Conservation (phyloP, 2,329 filamentous ascomycete genomes). For the Clonostachys chloroleuca region DNA sequence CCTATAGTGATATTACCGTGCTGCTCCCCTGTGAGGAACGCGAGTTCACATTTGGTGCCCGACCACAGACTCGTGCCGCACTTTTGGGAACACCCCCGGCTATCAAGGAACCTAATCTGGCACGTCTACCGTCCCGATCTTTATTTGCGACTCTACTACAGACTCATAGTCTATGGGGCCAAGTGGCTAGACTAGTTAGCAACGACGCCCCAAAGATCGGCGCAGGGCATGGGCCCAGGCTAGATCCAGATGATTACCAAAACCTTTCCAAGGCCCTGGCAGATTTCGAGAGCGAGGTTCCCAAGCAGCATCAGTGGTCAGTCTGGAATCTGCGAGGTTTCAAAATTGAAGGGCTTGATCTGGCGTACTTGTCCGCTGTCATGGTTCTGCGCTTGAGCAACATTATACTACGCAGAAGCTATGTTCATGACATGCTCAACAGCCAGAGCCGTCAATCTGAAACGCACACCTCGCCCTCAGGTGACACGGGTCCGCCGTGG, state of each 20-base stretch:
- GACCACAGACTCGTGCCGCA: slow-evolving; percentile 19
- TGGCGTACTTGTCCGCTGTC: slow-evolving; percentile 25
- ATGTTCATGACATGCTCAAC: slow-evolving; percentile 20
- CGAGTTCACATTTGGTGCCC: slow-evolving; percentile 27
- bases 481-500: slow-evolving; percentile 14
- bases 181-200: slow-evolving; percentile 19
- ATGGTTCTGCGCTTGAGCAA: slow-evolving; percentile 28
- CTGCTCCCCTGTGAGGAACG: slow-evolving; percentile 26
- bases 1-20: slow-evolving; percentile 24
- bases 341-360: slow-evolving; percentile 22
- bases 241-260: slow-evolving; percentile 13
- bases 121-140: slow-evolving; percentile 7
- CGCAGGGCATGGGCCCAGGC: slow-evolving; percentile 15
- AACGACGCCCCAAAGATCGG: slow-evolving; percentile 4
- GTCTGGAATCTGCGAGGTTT: slow-evolving; percentile 28
- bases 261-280: slow-evolving; percentile 21
- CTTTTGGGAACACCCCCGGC: slow-evolving; percentile 22
- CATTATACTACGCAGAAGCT: slow-evolving; percentile 25
- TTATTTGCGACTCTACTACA: slow-evolving; percentile 30
- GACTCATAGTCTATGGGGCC: slow-evolving; percentile 27
- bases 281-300: slow-evolving; percentile 20
- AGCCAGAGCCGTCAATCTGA: too few species aligned
- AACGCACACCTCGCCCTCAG: slow-evolving; percentile 2
- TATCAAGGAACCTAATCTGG: neutral
- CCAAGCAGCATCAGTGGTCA: slow-evolving; percentile 21